A percentile compares a stretch with the other conserved stretches of the same genome.
Conservation (phyloP, 1,284 basidiomycete genomes). For the Leccinum pallidistipes region DNA sequence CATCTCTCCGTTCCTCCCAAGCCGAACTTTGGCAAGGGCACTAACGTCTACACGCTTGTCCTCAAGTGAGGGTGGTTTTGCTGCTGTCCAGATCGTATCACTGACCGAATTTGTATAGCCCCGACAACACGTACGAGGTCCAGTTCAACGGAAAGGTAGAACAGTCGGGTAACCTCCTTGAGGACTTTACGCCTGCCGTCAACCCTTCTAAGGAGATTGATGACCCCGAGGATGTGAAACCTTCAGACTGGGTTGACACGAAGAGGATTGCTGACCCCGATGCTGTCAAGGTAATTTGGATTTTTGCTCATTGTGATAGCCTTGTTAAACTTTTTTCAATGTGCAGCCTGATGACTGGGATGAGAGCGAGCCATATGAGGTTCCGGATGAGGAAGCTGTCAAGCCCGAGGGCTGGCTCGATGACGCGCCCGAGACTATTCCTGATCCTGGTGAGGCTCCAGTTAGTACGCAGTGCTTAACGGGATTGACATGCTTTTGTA, state of each 20-base stretch:
- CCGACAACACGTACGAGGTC: conserved; percentile 94
- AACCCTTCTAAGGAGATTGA: conserved; percentile 94
- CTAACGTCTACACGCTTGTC: conserved; percentile 92
- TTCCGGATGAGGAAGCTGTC: conserved; percentile 82
- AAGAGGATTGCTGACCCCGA: conserved; percentile 85
- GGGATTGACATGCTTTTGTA: conserved; percentile 25
- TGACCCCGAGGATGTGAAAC: conserved; percentile 91
- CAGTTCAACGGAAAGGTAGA: conserved; percentile 87
- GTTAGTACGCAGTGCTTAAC: neutral
- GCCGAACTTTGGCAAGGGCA: conserved; percentile 85
- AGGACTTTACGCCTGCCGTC: conserved; percentile 94
- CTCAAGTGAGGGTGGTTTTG: conserved; percentile 65
- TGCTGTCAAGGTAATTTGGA: conserved; percentile 67
- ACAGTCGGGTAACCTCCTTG: conserved; percentile 82
- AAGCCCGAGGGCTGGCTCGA: conserved; percentile 98
- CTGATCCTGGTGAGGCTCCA: conserved; percentile 73
- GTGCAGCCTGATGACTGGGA: conserved; percentile 91
- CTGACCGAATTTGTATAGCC: conserved; percentile 46
- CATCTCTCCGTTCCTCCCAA: conserved; percentile 84
- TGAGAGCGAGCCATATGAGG: conserved; percentile 90
- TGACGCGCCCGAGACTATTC: conserved; percentile 78
- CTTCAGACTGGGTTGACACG: conserved; percentile 90
- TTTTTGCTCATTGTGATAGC: neutral
- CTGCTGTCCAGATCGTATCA: neutral
- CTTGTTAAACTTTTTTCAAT: neutral